Evolutionary conservation across 352 stramenopile species (phyloP).

Genomic region (Aphanomyces cochlioides): DNA sequence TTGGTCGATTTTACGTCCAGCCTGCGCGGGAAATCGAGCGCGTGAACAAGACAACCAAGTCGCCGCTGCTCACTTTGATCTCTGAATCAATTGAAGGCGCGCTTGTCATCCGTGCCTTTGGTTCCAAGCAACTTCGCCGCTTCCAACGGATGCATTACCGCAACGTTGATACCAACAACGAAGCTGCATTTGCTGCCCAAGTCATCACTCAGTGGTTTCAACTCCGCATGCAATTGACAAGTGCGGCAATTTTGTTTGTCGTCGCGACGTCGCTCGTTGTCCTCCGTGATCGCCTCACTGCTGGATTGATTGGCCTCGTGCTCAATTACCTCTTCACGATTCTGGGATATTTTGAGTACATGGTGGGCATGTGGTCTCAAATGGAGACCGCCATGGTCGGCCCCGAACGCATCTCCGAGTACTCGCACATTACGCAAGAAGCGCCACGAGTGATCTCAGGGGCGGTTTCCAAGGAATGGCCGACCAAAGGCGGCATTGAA

Average conservation of each 20-base stretch:
- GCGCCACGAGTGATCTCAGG: constrained; percentile 33
- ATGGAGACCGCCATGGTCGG: constrained; percentile 54
- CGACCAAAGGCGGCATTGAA: constrained; percentile 70
- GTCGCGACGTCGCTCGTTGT: constrained; percentile 38
- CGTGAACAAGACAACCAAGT: constrained; percentile 45
- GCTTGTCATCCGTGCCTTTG: constrained; percentile 49
- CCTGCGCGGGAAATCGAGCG: constrained; percentile 54
- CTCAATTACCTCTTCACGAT: constrained; percentile 87
- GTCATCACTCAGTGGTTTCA: constrained; percentile 6
- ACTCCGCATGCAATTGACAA: constrained; percentile 50
- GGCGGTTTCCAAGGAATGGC: constrained; percentile 73
- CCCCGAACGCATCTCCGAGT: constrained; percentile 47
- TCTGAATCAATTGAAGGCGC: constrained; percentile 53
- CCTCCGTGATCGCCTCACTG: constrained; percentile 47
- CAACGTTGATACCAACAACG: constrained; percentile 34
- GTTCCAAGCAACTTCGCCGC: constrained; percentile 47
- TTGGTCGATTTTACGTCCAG: constrained; percentile 44
- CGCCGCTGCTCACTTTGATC: constrained; percentile 49
- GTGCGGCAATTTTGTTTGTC: constrained; percentile 40
- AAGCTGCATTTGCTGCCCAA: constrained; percentile 26
- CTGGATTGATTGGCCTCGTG: constrained; percentile 79
- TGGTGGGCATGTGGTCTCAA: constrained; percentile 68
- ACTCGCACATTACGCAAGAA: constrained; percentile 40
- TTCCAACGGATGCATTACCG: constrained; percentile 39
- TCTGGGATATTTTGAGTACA: constrained; percentile 76